Conservation (phyloP, 345 rosid genomes). For the Firmiana major region DNA sequence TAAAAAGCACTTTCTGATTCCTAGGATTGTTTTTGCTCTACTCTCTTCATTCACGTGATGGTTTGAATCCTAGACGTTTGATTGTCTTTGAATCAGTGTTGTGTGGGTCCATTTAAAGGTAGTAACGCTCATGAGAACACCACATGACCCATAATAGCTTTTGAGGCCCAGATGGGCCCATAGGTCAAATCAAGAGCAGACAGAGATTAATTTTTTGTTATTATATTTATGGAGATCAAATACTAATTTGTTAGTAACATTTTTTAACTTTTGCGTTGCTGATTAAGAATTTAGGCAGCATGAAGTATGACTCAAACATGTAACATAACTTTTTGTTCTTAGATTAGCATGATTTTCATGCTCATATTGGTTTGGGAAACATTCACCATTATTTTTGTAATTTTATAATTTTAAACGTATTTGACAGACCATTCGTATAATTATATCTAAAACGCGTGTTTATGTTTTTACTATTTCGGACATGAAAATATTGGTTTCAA, state of each 20-base stretch:
- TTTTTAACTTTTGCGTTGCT: too few species aligned
- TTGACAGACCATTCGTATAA: too few species aligned
- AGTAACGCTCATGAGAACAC: neutral
- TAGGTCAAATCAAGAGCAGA: neutral
- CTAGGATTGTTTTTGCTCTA: slow-evolving; percentile 15
- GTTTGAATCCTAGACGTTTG: slow-evolving; percentile 16
- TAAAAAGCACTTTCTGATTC: slow-evolving; percentile 11
- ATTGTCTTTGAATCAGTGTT: slow-evolving; percentile 6
- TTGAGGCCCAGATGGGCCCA: neutral
- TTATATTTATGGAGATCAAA: too few species aligned
- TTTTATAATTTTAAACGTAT: too few species aligned
- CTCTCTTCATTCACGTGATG: slow-evolving; percentile 11
- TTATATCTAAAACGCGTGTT: too few species aligned
- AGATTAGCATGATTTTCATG: neutral
- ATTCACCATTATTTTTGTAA: too few species aligned
- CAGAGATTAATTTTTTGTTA: too few species aligned
- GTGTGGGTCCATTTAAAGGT: slow-evolving; percentile 5
- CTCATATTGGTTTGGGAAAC: neutral
- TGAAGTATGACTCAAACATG: too few species aligned
- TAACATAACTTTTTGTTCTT: neutral
- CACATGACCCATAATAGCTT: neutral
- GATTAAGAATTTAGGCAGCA: too few species aligned
- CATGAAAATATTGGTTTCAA: too few species aligned
- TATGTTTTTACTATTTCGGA: too few species aligned
- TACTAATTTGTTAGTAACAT: too few species aligned